phyloP scores from a whole-genome alignment of 2,329 filamentous ascomycete genomes.

The Cercospora sp. region DNA sequence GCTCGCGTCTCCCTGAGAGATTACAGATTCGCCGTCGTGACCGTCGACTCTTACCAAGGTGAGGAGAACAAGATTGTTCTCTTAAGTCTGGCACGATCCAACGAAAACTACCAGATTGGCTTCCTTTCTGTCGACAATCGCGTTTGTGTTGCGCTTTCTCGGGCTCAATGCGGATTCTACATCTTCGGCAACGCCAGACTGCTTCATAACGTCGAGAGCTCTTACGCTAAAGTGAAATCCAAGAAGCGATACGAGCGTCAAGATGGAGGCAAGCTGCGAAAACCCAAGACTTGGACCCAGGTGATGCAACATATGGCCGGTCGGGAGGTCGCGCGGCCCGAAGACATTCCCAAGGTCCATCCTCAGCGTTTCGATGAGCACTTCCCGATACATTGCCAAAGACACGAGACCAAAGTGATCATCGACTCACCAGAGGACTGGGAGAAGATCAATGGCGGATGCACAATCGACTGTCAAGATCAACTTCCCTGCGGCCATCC shows the following conservation, averaged over 20 bases:
- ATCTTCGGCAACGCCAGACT: conserved; percentile 75
- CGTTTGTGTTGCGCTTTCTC: conserved; percentile 63
- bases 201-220: conserved; percentile 33
- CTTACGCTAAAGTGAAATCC: conserved; percentile 25
- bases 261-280: conserved; percentile 3
- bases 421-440: conserved; percentile 54
- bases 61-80: conserved; percentile 86
- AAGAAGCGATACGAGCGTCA: conserved; percentile 14
- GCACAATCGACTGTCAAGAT: conserved; percentile 49
- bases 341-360: conserved; percentile 14
- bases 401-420: conserved; percentile 28
- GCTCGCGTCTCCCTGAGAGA: conserved; percentile 16
- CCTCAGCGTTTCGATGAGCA: conserved; percentile 27
- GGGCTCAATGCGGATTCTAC: conserved; percentile 77
- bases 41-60: conserved; percentile 86
- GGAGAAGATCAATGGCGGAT: conserved; percentile 56
- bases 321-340: conserved; percentile 21
- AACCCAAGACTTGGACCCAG: conserved; percentile 31
- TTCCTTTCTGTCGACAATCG: conserved; percentile 69
- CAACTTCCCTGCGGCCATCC: conserved; percentile 53
- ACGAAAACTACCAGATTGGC: conserved; percentile 59
- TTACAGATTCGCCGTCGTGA: conserved; percentile 61
- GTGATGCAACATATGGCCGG: conserved; percentile 36
- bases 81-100: conserved; percentile 77
- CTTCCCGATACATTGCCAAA: conserved; percentile 33